phyloP scores from a whole-genome alignment of 495 filamentous ascomycete genomes.

The Penicillium herquei region DNA sequence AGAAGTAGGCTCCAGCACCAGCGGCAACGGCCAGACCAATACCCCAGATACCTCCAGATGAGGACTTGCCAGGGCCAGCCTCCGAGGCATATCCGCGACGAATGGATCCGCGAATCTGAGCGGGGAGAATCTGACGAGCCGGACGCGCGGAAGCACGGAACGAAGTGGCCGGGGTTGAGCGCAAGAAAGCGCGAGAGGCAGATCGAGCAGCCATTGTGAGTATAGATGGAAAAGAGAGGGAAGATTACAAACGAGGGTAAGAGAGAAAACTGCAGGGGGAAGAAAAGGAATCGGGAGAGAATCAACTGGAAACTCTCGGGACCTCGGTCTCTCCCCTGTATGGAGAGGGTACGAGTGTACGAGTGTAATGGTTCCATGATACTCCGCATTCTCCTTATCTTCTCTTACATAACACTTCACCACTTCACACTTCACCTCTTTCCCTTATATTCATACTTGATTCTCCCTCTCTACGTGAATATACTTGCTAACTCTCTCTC shows the following conservation, averaged over 20 bases:
- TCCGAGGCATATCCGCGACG: constrained; percentile 78
- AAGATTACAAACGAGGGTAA: too few relatives aligned
- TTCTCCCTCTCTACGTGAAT: background rate
- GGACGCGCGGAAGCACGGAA: constrained; percentile 51
- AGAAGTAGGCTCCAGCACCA: constrained; percentile 71
- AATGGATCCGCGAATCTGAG: constrained; percentile 62
- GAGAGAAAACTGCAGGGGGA: too few relatives aligned
- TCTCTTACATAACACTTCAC: background rate
- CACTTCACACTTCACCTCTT: background rate
- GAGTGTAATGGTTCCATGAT: too few relatives aligned
- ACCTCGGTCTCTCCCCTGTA: background rate
- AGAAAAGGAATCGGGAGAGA: constrained; percentile 12
- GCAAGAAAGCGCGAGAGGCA: constrained; percentile 50
- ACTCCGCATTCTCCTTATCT: background rate
- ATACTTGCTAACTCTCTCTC: background rate
- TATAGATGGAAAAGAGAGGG: constrained; percentile 11
- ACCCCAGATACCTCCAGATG: constrained; percentile 46
- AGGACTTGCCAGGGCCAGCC: constrained; percentile 52
- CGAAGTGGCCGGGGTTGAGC: constrained; percentile 44
- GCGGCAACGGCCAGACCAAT: constrained; percentile 55
- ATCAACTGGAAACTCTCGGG: constrained; percentile 1
- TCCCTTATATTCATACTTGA: background rate
- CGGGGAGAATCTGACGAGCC: constrained; percentile 58
- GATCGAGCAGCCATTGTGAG: constrained; percentile 55
- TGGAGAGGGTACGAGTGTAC: too few relatives aligned